Conservation (phyloP, 495 filamentous ascomycete genomes). For the Bacidia gigantensis region DNA sequence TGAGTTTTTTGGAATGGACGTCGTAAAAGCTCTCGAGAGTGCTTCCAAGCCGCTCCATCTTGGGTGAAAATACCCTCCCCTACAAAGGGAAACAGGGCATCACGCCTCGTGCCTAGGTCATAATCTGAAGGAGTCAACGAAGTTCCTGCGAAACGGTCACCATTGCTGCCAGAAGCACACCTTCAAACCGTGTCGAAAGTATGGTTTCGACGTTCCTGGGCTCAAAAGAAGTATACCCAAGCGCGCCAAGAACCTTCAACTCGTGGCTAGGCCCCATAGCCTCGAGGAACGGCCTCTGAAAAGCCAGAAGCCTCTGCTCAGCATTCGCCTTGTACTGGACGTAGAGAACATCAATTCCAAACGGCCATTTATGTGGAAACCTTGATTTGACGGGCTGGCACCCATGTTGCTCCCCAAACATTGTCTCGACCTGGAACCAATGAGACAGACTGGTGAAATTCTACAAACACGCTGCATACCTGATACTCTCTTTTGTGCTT, state of each 20-base stretch:
- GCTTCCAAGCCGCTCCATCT: conserved; percentile 38
- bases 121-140: conserved; percentile 18
- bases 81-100: conserved; percentile 25
- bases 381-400: too few species aligned
- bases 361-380: conserved; percentile 27
- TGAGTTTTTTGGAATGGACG: conserved; percentile 27
- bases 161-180: conserved; percentile 10
- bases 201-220: conserved; percentile 18
- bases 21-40: conserved; percentile 35
- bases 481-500: too few species aligned
- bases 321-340: conserved; percentile 16
- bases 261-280: conserved; percentile 12
- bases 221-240: conserved; percentile 10
- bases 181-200: conserved; percentile 28
- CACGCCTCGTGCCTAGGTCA: conserved; percentile 20
- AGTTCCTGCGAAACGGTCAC: background rate
- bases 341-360: conserved; percentile 23
- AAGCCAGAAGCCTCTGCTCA: conserved; percentile 14
- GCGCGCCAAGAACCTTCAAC: conserved; percentile 12
- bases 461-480: too few species aligned
- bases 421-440: too few species aligned
- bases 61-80: conserved; percentile 43
- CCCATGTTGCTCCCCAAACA: too few species aligned
- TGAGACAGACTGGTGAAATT: too few species aligned
- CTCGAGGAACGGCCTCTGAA: conserved; percentile 13